A percentile compares a stretch with the other conserved stretches of the same genome.
These are phyloP conservation scores for Dactylonectria estremocensis DNA, from an alignment of 2,329 filamentous ascomycete species.

Conservation along the genomic window DNA sequence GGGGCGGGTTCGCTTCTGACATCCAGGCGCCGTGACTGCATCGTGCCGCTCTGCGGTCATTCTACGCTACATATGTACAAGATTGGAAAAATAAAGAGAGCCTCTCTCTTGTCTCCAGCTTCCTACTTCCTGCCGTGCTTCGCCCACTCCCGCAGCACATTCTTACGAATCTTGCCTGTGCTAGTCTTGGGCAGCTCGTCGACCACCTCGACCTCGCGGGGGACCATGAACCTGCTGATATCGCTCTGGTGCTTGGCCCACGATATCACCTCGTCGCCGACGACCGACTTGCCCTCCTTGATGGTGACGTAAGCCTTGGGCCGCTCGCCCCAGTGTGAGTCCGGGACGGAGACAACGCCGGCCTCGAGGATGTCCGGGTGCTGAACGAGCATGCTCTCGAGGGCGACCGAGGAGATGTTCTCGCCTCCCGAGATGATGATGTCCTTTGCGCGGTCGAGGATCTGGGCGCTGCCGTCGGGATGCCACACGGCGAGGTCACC, in stretches of 20 bases:
- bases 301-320: constrained; percentile 94
- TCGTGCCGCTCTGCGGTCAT: constrained; percentile 20
- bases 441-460: constrained; percentile 94
- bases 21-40: constrained; percentile 17
- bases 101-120: constrained; percentile 14
- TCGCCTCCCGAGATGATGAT: constrained; percentile 98
- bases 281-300: constrained; percentile 70
- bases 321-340: constrained; percentile 95
- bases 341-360: constrained; percentile 88
- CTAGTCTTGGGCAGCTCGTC: constrained; percentile 93
- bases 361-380: constrained; percentile 93
- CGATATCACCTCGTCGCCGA: constrained; percentile 77
- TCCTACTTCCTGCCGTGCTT: constrained; percentile 46
- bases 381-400: constrained; percentile 90
- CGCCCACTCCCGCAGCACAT: constrained; percentile 89
- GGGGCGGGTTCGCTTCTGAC: constrained; percentile 2
- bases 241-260: constrained; percentile 88
- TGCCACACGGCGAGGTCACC: constrained; percentile 96
- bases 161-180: constrained; percentile 98
- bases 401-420: constrained; percentile 94
- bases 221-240: constrained; percentile 94
- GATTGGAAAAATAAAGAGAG: constrained; percentile 4
- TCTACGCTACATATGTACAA: constrained; percentile 24
- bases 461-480: constrained; percentile 90
- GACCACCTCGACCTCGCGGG: constrained; percentile 82